Percentiles rank a stretch among this genome's conserved stretches.
Evolutionary conservation across 202 grass and related monocot genomes (phyloP).

Genomic region (Musa balbisiana): DNA sequence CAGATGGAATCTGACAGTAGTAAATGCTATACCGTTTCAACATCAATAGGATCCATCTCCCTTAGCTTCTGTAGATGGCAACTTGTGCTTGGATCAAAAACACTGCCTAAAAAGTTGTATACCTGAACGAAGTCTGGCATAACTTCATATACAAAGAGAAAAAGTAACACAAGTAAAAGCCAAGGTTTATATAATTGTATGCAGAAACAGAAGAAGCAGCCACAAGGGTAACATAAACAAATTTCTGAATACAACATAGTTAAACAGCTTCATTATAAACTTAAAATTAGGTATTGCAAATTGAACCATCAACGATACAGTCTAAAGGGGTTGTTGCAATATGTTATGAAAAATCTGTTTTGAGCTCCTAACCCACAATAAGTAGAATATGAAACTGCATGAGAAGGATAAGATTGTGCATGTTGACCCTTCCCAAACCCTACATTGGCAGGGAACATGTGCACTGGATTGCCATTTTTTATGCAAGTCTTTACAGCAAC

Average conservation of each 20-base stretch:
- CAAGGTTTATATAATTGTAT: not conserved
- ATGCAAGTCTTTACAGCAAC: too few species aligned
- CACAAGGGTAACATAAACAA: not conserved
- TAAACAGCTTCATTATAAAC: not conserved
- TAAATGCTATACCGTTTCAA: slow-evolving; percentile 17
- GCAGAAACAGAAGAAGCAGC: not conserved
- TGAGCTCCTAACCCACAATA: too few species aligned
- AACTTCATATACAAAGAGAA: slow-evolving; percentile 2
- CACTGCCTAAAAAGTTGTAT: slow-evolving; percentile 23
- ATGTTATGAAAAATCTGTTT: too few species aligned
- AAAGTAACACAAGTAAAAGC: not conserved
- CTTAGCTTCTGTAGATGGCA: slow-evolving; percentile 13
- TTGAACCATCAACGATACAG: not conserved
- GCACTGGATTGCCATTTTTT: too few species aligned
- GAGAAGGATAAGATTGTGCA: not conserved
- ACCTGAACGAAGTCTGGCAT: slow-evolving; percentile 22
- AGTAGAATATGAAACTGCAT: too few species aligned
- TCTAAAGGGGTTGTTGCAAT: too few species aligned
- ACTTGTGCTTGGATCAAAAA: slow-evolving; percentile 24
- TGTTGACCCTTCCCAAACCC: too few species aligned
- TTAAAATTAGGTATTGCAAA: not conserved
- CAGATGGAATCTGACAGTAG: not conserved
- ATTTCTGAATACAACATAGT: not conserved
- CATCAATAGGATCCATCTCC: slow-evolving; percentile 24
- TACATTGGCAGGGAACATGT: too few species aligned